A percentile compares a stretch with the other conserved stretches of the same genome.
Conservation (phyloP, 1,284 basidiomycete genomes). For the Peniophora sp. region DNA sequence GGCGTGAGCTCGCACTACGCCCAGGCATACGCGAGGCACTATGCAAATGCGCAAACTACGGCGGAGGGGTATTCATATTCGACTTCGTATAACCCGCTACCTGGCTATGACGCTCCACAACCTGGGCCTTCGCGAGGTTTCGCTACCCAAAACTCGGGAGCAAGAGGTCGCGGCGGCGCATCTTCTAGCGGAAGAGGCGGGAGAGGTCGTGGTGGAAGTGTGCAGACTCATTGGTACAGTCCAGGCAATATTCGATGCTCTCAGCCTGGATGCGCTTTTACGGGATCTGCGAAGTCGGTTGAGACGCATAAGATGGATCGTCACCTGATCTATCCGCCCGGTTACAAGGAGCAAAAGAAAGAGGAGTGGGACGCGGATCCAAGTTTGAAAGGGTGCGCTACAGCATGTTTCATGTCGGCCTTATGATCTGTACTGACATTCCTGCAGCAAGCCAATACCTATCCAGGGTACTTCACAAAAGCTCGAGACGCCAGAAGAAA, state of each 20-base stretch:
- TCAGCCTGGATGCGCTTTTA: constrained; percentile 63
- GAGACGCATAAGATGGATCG: constrained; percentile 87
- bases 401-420: background rate
- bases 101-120: constrained; percentile 4
- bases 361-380: constrained; percentile 71
- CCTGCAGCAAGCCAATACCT: constrained; percentile 52
- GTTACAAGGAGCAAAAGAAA: constrained; percentile 59
- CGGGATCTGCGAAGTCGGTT: constrained; percentile 67
- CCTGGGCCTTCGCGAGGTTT: constrained; percentile 1
- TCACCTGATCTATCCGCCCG: constrained; percentile 76
- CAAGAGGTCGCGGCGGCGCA: background rate
- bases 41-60: constrained; percentile 27
- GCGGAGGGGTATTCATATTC: constrained; percentile 49
- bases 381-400: constrained; percentile 57
- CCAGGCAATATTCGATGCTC: constrained; percentile 57
- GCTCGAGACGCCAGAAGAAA: constrained; percentile 74
- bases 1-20: constrained; percentile 42
- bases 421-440: background rate
- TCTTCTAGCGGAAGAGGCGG: constrained; percentile 3
- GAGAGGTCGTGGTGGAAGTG: constrained; percentile 8
- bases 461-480: constrained; percentile 78
- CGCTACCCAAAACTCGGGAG: background rate
- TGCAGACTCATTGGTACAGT: constrained; percentile 55
- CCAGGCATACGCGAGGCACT: constrained; percentile 42
- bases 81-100: constrained; percentile 33